Evolutionary conservation across 257 asterid species (phyloP), one percentile per base, ranked within the genome.

Genomic region (Ocimum tenuiflorum): DNA sequence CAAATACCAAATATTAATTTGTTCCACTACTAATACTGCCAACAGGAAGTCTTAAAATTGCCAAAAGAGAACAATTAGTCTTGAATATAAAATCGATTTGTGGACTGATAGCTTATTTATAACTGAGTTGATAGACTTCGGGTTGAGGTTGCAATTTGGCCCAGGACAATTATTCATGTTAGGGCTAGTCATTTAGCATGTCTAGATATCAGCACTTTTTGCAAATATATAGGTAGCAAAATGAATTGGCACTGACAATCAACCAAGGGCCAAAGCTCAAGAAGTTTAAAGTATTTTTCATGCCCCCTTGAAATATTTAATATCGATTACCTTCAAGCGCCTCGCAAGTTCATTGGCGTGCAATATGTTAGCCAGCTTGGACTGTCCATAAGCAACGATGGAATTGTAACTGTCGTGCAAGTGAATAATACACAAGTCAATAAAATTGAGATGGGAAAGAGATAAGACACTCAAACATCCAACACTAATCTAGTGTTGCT

Each of bases 321-420:
- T 9, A 17, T 23, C 3, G 11, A 60, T 75, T 83, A 88, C 96
- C 96, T 84, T 78, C 36, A 88, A 75, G 24, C 80, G 81, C 60
- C 78, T 82, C 3, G 92, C 60, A 13, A 88, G 95, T 68, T 88
- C 95, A 72, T 77, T 82, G 4, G 90, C 86, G 11, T 88, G 96
- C 78, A 88, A 73, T 70, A 83, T 65, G 71, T 88, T 88, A 52
- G 95, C 92, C 20, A 89, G 85, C 83, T 88, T 89, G 45, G 96
- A 89, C 72, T 86, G 95, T 29, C 96, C 92, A 75, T 89, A 89
- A 38, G 95, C 96, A n/a, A 4, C 19, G 3, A 82, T 3, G 58
- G 63, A 67, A 18, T 15, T 58, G 75, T 88, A 85, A 68, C 94
- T 88, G 86, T 63, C 72, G 61, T 63, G 19, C 11, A 19, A 10